Evolutionary conservation across 2,329 filamentous ascomycete species (phyloP), one percentile per base, ranked within the genome.

Genomic region (Hymenotorrendiella dingleyae): DNA sequence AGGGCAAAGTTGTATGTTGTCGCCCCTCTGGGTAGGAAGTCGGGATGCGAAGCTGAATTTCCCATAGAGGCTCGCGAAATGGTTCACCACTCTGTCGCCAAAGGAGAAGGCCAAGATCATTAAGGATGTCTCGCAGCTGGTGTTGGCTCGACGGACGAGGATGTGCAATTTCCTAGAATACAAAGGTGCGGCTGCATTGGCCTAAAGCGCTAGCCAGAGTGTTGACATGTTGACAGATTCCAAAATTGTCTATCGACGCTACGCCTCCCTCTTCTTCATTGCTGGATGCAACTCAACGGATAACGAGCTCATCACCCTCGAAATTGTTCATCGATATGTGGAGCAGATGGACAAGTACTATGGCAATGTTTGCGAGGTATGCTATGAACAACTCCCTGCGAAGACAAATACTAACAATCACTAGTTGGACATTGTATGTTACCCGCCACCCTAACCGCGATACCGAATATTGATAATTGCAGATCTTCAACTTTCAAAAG

Each of bases 341-440:
- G 93, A 98, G 68, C 93, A 98, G 70, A 98, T 98, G 93, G 93
- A 98, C 76, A 98, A 98, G 67, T 98, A 98, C 73, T 98, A 97
- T 67, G 93, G 93, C 67, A 98, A 98, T 66, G 93, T 98, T 47
- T 98, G 93, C 81, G 93, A 98, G 71, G 79, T 98, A 53, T 22
- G 46, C 32, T 4, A n/a, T 30, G 19, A 10, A 23, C 29, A 22
- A 11, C 24, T 29, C 3, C 7, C 11, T 24, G 33, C 9, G 3
- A 11, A 9, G 11, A 30, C 8, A 20, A 28, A 35, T 32, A 27
- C 49, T 53, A 38, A 56, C 29, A 19, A 26, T 14, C 19, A n/a
- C 10, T 45, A 56, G 54, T 42, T 56, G 27, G 54, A 56, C 40
- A 56, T 56, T 20, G 54, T 56, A 52, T 34, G 54, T 35, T n/a